Percentiles rank a stretch among this genome's conserved stretches.
These are phyloP conservation scores for Pistacia atlantica DNA, from an alignment of 345 rosid species.

Conservation along the genomic window DNA sequence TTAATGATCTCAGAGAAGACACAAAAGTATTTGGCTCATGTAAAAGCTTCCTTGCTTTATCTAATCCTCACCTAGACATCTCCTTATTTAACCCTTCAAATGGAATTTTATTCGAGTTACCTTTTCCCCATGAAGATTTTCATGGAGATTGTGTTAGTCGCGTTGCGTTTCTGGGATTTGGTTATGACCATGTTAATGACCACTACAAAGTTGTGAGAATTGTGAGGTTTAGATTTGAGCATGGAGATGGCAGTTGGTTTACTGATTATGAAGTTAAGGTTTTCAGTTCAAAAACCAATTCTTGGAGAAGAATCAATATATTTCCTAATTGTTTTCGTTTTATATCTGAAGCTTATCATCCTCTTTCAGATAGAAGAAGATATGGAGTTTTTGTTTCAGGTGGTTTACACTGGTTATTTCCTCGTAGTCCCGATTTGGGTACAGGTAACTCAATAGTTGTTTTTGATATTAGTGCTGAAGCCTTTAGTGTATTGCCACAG, in stretches of 20 bases:
- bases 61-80: too few species aligned
- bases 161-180: slow-evolving; percentile 42
- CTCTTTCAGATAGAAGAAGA: slow-evolving; percentile 27
- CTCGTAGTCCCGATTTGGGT: slow-evolving; percentile 23
- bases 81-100: too few species aligned
- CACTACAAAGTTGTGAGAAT: slow-evolving; percentile 44
- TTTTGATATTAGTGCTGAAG: slow-evolving; percentile 14
- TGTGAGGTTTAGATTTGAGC: slow-evolving; percentile 19
- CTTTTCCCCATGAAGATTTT: too few species aligned
- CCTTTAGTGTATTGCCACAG: slow-evolving; percentile 1
- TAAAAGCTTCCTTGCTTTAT: too few species aligned
- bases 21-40: too few species aligned
- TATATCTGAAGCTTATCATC: slow-evolving; percentile 23
- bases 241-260: not conserved
- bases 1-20: too few species aligned
- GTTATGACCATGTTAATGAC: slow-evolving; percentile 30
- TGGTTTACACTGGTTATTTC: slow-evolving; percentile 47
- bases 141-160: slow-evolving; percentile 2
- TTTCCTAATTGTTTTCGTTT: slow-evolving; percentile 23
- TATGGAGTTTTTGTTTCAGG: slow-evolving; percentile 39
- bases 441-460: slow-evolving; percentile 25
- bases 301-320: slow-evolving; percentile 36
- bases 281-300: slow-evolving; percentile 39
- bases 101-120: too few species aligned
- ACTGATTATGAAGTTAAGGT: slow-evolving; percentile 33